Percentiles rank a stretch among this genome's conserved stretches.
phyloP scores from a whole-genome alignment of 2,329 filamentous ascomycete genomes.

The Myriosclerotinia duriaeana region DNA sequence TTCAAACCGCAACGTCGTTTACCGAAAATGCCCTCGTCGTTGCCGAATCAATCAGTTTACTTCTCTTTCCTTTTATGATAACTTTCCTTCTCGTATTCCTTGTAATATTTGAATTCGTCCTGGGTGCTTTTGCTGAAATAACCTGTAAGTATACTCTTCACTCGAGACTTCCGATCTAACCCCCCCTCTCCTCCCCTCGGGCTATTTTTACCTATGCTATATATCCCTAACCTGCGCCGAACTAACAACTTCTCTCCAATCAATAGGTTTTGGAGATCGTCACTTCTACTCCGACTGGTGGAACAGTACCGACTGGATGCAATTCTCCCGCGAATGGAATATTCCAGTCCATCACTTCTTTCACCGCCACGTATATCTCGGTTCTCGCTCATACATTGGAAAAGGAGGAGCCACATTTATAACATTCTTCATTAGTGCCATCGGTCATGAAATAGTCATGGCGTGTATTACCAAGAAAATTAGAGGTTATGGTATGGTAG shows the following conservation, averaged over 20 bases:
- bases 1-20: slow-evolving; percentile 46
- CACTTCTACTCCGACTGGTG: slow-evolving; percentile 85
- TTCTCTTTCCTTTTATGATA: slow-evolving; percentile 96
- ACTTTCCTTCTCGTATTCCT: slow-evolving; percentile 94
- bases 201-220: neutral
- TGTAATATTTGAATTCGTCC: slow-evolving; percentile 95
- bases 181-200: too few relatives aligned
- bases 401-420: slow-evolving; percentile 77
- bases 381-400: slow-evolving; percentile 73
- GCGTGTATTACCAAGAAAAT: slow-evolving; percentile 97
- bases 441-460: slow-evolving; percentile 95
- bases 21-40: slow-evolving; percentile 76
- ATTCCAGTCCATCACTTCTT: slow-evolving; percentile 97
- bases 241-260: slow-evolving; percentile 13
- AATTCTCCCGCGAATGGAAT: slow-evolving; percentile 96
- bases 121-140: slow-evolving; percentile 92
- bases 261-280: slow-evolving; percentile 71
- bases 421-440: slow-evolving; percentile 85
- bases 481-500: slow-evolving; percentile 86
- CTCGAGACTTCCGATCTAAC: neutral
- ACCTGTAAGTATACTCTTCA: slow-evolving; percentile 52
- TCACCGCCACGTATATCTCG: slow-evolving; percentile 88
- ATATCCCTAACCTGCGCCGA: neutral
- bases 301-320: slow-evolving; percentile 85
- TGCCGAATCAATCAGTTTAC: slow-evolving; percentile 82